Evolutionary conservation across 768 basidiomycete genomes (phyloP), one percentile per base, ranked within the genome.

Genomic region (Calocera viscosa): DNA sequence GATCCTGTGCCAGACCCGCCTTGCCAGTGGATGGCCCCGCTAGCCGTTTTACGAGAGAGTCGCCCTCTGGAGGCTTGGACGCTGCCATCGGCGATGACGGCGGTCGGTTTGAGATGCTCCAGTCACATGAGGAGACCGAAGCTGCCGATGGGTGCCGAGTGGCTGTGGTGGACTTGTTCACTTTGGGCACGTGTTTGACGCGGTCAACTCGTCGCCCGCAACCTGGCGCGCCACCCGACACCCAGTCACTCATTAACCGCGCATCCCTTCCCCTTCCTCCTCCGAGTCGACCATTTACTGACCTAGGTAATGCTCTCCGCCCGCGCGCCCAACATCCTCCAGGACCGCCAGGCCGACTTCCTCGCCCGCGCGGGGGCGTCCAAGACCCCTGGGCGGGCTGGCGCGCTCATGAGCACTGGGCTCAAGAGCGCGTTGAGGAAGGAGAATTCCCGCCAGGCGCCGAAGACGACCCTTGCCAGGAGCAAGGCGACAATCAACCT

Each of bases 1-100:
- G 89, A 71, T 91, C 89, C 69, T 83, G 83, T 8, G 87, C 82
- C 67, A 91, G 82, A 65, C 92, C 92, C 53, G 92, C 91, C 81
- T 95, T 95, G 49, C 84, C 87, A 2, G 89, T 88, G 1, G 90
- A 93, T 12, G 91, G 90, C 19, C 93, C 93, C 16, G 92, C 93
- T 47, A 95, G 83, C 49, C 90, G 84, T 68, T 83, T 85, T 30
- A 91, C 78, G 40, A 93, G 83, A 26, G 69, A 70, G 33, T 64
- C 64, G 33, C 22, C 64, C 5, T 60, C 53, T 26, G 53, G 53
- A 60, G 53, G 53, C 53, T 60, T 60, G 22, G 53, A 32, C 24
- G 53, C 14, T 10, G 26, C 10, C 53, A 14, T 60, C 35, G 35
- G 14, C 35, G 35, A 38, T 5, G 35, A 38, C 7, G 35, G 7